Evolutionary conservation across 2,329 filamentous ascomycete genomes (phyloP).

Genomic region (Colletotrichum sp.): DNA sequence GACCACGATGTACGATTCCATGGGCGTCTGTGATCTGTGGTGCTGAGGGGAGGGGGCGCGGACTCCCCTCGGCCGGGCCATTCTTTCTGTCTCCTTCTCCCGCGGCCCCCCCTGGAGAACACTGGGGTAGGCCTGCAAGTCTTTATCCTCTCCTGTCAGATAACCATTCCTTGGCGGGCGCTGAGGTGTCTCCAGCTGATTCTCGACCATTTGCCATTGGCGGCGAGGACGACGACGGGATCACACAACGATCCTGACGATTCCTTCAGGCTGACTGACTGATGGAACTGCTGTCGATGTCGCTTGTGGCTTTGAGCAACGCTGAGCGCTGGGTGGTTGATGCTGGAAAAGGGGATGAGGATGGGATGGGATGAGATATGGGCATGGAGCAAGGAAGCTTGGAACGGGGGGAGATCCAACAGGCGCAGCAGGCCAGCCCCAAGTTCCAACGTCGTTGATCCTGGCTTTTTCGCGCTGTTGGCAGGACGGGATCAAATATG

Average conservation of each 20-base stretch:
- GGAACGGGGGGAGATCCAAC: not conserved
- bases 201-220: not conserved
- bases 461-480: not conserved
- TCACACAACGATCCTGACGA: not conserved
- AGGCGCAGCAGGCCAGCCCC: not conserved
- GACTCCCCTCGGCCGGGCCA: not conserved
- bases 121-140: constrained; percentile 16
- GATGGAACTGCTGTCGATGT: not conserved
- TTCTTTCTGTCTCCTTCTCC: not conserved
- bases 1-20: not conserved
- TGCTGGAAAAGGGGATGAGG: not conserved
- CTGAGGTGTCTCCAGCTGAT: constrained; percentile 5
- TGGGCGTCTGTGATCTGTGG: not conserved
- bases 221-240: not conserved
- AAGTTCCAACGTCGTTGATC: not conserved
- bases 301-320: not conserved
- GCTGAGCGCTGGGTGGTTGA: not conserved
- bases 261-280: not conserved
- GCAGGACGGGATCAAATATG: not conserved
- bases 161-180: constrained; percentile 11
- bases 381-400: not conserved
- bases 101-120: not conserved
- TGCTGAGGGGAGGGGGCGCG: not conserved
- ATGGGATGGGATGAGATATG: not conserved
- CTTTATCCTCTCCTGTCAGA: constrained; percentile 2